Evolutionary conservation across 2,329 filamentous ascomycete species (phyloP).

Genomic region (Apiospora kogelbergensis): DNA sequence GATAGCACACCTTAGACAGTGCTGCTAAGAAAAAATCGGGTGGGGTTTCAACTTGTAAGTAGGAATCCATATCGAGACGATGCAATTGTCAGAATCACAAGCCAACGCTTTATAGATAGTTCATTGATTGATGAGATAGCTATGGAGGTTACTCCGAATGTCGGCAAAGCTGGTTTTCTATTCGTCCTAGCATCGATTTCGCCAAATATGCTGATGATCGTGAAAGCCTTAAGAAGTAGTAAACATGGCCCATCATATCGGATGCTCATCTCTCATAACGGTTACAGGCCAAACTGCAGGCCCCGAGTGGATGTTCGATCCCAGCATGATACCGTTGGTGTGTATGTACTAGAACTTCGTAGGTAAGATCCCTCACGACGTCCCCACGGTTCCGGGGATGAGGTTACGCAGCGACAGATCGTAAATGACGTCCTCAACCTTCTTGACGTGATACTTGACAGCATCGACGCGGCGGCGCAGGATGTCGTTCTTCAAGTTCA

Average conservation of each 20-base stretch:
- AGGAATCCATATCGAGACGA: background rate
- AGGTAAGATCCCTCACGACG: background rate
- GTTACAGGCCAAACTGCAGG: background rate
- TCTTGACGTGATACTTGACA: slow-evolving; percentile 97
- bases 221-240: background rate
- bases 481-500: slow-evolving; percentile 96
- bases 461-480: slow-evolving; percentile 85
- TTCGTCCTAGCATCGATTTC: background rate
- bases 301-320: background rate
- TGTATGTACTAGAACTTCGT: background rate
- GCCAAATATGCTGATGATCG: background rate
- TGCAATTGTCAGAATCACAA: background rate
- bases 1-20: background rate
- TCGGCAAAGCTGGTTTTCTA: background rate
- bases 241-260: background rate
- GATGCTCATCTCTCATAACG: background rate
- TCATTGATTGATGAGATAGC: background rate
- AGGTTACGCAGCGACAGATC: slow-evolving; percentile 86
- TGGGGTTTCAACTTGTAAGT: background rate
- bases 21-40: background rate
- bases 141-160: background rate
- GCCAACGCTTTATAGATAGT: background rate
- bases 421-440: slow-evolving; percentile 97
- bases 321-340: background rate
- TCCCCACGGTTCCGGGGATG: slow-evolving; percentile 48